Evolutionary conservation across 805 yeast genomes (phyloP).

Genomic region (Candida coleopterorum): DNA sequence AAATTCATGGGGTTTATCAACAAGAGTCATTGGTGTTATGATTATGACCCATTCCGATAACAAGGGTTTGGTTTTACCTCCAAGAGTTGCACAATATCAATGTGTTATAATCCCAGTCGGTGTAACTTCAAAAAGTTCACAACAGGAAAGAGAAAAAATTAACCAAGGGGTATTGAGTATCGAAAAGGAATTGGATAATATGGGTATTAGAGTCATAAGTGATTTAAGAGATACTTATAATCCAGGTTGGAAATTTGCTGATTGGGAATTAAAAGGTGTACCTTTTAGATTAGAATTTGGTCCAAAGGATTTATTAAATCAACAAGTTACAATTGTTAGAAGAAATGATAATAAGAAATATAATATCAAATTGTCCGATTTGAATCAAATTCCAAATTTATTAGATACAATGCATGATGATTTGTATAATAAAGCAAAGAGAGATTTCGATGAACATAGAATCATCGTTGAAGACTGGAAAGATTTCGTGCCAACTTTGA

Average conservation of each 20-base stretch:
- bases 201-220: constrained; percentile 71
- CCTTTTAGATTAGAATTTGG: constrained; percentile 95
- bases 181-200: constrained; percentile 54
- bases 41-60: constrained; percentile 98
- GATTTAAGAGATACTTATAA: constrained; percentile 94
- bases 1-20: constrained; percentile 98
- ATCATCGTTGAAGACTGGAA: constrained; percentile 78
- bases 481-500: constrained; percentile 89
- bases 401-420: constrained; percentile 78
- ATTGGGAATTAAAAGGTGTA: constrained; percentile 93
- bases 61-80: constrained; percentile 97
- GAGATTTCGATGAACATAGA: constrained; percentile 78
- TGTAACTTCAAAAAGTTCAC: constrained; percentile 77
- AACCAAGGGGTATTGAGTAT: constrained; percentile 65
- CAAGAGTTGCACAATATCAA: constrained; percentile 91
- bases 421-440: constrained; percentile 74
- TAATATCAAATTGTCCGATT: constrained; percentile 57
- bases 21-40: constrained; percentile 99
- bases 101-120: constrained; percentile 95
- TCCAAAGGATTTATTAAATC: constrained; percentile 84
- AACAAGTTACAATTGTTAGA: constrained; percentile 83
- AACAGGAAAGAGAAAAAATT: constrained; percentile 68
- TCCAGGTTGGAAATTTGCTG: constrained; percentile 98
- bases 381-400: constrained; percentile 65
- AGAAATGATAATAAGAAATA: constrained; percentile 83